Evolutionary conservation across 148 eudicot genomes (phyloP).

Genomic region (Cornus suecica): DNA sequence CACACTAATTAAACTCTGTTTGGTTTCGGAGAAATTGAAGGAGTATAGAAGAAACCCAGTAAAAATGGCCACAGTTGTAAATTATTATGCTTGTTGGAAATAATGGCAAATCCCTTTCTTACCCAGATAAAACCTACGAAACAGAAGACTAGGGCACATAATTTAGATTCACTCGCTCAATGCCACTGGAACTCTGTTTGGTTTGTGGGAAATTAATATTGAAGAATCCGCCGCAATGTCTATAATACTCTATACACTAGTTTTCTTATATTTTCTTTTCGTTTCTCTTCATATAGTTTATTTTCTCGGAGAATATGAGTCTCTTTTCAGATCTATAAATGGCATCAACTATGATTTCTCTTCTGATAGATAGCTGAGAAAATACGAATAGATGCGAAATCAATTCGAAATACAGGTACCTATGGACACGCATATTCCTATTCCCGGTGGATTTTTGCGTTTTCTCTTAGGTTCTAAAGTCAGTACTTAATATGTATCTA

Average conservation of each 20-base stretch:
- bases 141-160: too few relatives aligned
- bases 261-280: not conserved
- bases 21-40: not conserved
- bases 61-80: not conserved
- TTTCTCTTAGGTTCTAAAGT: slow-evolving; percentile 37
- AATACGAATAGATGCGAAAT: slow-evolving; percentile 24
- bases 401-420: slow-evolving; percentile 1
- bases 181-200: too few relatives aligned
- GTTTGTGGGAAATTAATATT: too few relatives aligned
- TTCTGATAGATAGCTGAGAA: slow-evolving; percentile 17
- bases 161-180: too few relatives aligned
- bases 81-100: too few relatives aligned
- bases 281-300: not conserved
- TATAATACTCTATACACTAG: not conserved
- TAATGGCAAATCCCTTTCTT: too few relatives aligned
- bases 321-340: not conserved
- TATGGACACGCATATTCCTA: slow-evolving; percentile 29
- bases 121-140: too few relatives aligned
- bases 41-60: not conserved
- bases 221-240: not conserved
- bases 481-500: too few relatives aligned
- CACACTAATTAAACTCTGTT: not conserved
- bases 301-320: not conserved
- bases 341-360: slow-evolving; percentile 17
- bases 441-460: slow-evolving; percentile 19